Percentiles rank a stretch among this genome's conserved stretches.
Conservation (phyloP, 139 green algal genomes). For the Chlamydomonas applanata region DNA sequence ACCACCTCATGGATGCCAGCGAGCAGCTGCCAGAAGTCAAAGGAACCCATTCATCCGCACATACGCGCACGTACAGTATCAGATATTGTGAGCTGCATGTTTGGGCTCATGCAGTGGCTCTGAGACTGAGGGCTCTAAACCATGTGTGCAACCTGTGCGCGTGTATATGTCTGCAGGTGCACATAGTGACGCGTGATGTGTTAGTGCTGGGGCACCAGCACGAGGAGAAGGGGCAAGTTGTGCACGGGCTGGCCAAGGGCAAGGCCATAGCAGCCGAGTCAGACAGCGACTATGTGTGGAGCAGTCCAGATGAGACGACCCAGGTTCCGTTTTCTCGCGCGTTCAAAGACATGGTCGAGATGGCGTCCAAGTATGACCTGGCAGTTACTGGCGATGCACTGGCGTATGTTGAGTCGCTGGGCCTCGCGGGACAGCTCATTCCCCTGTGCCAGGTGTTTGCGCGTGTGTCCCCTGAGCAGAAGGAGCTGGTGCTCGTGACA, state of each 20-base stretch:
- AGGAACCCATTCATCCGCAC: no score
- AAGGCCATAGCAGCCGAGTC: conserved; percentile 1
- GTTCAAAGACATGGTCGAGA: conserved; percentile 44
- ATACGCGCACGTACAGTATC: no score
- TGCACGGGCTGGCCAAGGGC: conserved; percentile 18
- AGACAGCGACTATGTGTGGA: conserved; percentile 70
- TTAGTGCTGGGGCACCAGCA: conserved; percentile 54
- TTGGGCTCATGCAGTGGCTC: no score
- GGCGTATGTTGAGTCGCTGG: conserved; percentile 60
- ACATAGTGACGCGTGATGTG: conserved; percentile 82
- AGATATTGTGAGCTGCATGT: no score
- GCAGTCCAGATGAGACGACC: conserved; percentile 66
- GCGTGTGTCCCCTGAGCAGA: conserved; percentile 91
- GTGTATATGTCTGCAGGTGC: conserved; percentile 61
- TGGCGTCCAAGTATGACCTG: conserved; percentile 85
- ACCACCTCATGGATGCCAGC: no score
- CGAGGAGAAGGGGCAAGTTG: conserved; percentile 39
- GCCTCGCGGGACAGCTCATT: conserved; percentile 47
- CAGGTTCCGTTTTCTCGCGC: conserved; percentile 46
- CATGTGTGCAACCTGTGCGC: no score
- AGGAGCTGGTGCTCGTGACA: conserved; percentile 94
- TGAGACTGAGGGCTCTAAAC: no score
- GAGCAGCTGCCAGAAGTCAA: no score
- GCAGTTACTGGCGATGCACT: conserved; percentile 82
- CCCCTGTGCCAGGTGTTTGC: conserved; percentile 81